phyloP scores from a whole-genome alignment of 1,284 basidiomycete genomes.

The Macrocystidia cucumis region DNA sequence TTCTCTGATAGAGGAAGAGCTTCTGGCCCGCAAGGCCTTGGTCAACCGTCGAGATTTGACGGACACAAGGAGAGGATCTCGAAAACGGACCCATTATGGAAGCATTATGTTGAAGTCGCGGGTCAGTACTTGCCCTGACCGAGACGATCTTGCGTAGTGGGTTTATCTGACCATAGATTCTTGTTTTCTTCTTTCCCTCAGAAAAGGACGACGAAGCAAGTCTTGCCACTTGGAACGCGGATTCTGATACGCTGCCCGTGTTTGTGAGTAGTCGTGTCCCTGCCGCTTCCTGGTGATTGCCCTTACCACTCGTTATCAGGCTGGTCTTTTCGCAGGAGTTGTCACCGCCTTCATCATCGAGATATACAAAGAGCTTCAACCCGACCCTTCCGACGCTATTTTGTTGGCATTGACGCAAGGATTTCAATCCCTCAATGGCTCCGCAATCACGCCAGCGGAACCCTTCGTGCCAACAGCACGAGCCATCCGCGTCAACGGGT shows the following conservation, averaged over 20 bases:
- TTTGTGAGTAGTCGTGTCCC: background rate
- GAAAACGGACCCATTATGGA: constrained; percentile 1
- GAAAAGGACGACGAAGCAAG: constrained; percentile 1
- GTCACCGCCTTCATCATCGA: constrained; percentile 7
- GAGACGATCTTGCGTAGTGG: background rate
- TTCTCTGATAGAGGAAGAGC: too few species aligned
- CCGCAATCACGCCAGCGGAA: background rate
- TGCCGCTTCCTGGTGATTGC: background rate
- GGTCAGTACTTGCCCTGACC: background rate
- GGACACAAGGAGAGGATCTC: background rate
- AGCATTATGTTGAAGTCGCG: constrained; percentile 1
- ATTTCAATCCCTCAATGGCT: background rate
- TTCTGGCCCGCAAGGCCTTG: too few species aligned
- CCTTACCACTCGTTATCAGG: constrained; percentile 1
- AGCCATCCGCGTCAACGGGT: background rate
- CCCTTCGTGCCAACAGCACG: background rate
- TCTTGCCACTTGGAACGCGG: background rate
- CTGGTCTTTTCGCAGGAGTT: constrained; percentile 8
- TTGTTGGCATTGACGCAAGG: background rate
- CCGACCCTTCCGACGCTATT: constrained; percentile 2
- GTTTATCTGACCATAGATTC: too few species aligned
- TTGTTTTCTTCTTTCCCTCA: background rate
- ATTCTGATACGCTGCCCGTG: constrained; percentile 1
- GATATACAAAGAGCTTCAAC: constrained; percentile 2
- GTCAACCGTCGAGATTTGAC: too few species aligned